These are phyloP conservation scores for Venturiaceae sp. DNA, from an alignment of 2,329 filamentous ascomycete species.

Conservation along the genomic window DNA sequence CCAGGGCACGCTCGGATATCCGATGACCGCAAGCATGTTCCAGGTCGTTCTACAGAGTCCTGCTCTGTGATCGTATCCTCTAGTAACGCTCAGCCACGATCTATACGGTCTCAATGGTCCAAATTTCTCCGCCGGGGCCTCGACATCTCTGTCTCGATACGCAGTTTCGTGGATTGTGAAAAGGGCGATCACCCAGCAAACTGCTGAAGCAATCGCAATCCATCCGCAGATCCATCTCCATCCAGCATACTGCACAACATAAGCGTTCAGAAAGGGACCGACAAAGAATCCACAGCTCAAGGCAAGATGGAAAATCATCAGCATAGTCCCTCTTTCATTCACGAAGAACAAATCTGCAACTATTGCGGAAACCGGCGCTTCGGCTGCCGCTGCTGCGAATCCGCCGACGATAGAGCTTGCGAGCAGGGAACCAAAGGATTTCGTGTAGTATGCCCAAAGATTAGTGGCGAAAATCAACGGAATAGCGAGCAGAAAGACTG, in stretches of 20 bases:
- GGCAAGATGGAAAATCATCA: conserved; percentile 30
- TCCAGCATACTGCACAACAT: too few relatives aligned
- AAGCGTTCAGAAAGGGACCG: too few relatives aligned
- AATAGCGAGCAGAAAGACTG: not conserved
- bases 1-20: too few relatives aligned
- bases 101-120: too few relatives aligned
- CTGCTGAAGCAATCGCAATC: conserved; percentile 28
- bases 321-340: conserved; percentile 30
- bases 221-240: conserved; percentile 34
- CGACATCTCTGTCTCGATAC: too few relatives aligned
- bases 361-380: conserved; percentile 21
- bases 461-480: not conserved
- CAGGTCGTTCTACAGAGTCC: too few relatives aligned
- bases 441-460: not conserved
- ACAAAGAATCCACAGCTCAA: too few relatives aligned
- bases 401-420: not conserved
- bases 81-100: too few relatives aligned
- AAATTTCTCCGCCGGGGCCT: too few relatives aligned
- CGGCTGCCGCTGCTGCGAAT: not conserved
- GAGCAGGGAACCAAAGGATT: not conserved
- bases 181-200: conserved; percentile 10
- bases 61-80: too few relatives aligned
- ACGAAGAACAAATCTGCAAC: conserved; percentile 35
- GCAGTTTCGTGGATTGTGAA: too few relatives aligned
- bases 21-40: too few relatives aligned